Percentiles rank a stretch among this genome's conserved stretches.
Conservation (phyloP, 306 rosid species). For the Prunus campanulata region DNA sequence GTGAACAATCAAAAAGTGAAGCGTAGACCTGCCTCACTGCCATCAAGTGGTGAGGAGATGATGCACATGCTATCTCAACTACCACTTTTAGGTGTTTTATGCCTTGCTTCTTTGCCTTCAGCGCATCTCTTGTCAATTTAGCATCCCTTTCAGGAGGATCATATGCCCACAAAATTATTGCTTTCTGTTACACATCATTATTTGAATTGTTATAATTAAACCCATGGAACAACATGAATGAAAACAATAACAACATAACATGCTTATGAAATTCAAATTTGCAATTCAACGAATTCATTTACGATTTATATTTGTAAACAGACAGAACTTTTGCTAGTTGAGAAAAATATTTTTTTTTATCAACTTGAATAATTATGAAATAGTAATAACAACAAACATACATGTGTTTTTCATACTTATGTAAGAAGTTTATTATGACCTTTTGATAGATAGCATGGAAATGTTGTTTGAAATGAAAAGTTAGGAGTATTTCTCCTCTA, state of each 20-base stretch:
- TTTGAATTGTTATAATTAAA: slow-evolving; percentile 2
- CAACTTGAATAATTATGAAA: background rate
- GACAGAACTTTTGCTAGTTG: background rate
- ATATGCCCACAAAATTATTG: slow-evolving; percentile 62
- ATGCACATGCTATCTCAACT: slow-evolving; percentile 81
- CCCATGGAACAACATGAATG: background rate
- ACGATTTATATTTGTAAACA: background rate
- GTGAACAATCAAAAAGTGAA: slow-evolving; percentile 65
- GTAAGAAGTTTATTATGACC: background rate
- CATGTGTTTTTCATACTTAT: background rate
- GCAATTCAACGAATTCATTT: background rate
- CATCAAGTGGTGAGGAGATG: slow-evolving; percentile 82
- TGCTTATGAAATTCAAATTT: background rate
- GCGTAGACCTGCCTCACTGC: slow-evolving; percentile 78
- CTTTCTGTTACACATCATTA: slow-evolving; percentile 52
- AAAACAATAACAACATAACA: background rate
- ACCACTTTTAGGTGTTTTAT: slow-evolving; percentile 52
- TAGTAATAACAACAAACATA: background rate
- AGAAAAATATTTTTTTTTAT: background rate
- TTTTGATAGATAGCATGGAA: background rate
- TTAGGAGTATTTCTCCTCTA: background rate
- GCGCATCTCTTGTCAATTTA: slow-evolving; percentile 52
- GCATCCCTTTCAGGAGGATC: slow-evolving; percentile 92
- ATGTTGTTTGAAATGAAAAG: background rate
- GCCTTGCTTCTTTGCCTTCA: slow-evolving; percentile 46